phyloP scores from a whole-genome alignment of 495 filamentous ascomycete species.

The Talaromyces liani region DNA sequence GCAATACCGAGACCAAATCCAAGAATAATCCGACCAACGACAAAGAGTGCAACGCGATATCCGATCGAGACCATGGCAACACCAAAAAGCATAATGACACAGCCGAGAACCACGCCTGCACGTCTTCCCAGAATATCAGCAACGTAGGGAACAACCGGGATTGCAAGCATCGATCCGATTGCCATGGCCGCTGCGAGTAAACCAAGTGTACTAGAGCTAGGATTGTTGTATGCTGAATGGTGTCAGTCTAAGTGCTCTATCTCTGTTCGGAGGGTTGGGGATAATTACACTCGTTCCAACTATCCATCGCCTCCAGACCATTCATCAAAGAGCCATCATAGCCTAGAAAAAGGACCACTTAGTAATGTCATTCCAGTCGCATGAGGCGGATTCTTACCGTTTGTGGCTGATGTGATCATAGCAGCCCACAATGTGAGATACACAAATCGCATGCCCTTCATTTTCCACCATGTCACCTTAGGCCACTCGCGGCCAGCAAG shows the following conservation, averaged over 20 bases:
- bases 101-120: slow-evolving; percentile 52
- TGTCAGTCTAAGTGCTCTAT: not conserved
- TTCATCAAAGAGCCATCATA: slow-evolving; percentile 55
- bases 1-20: slow-evolving; percentile 56
- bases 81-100: slow-evolving; percentile 48
- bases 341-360: slow-evolving; percentile 20
- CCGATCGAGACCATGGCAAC: slow-evolving; percentile 18
- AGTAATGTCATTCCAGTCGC: not conserved
- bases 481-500: slow-evolving; percentile 33
- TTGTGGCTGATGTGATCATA: slow-evolving; percentile 3
- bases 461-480: slow-evolving; percentile 30
- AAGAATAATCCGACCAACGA: slow-evolving; percentile 48
- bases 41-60: slow-evolving; percentile 55
- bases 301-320: slow-evolving; percentile 27
- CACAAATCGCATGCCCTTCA: slow-evolving; percentile 29
- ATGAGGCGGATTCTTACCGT: not conserved
- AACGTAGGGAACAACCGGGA: slow-evolving; percentile 55
- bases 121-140: slow-evolving; percentile 58
- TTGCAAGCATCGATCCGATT: slow-evolving; percentile 55
- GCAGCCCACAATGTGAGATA: slow-evolving; percentile 15
- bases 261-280: not conserved
- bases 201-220: slow-evolving; percentile 46
- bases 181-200: slow-evolving; percentile 63
- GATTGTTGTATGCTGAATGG: slow-evolving; percentile 30
- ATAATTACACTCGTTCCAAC: slow-evolving; percentile 26